phyloP scores from a whole-genome alignment of 2,329 filamentous ascomycete genomes.

The Claviceps citrina region DNA sequence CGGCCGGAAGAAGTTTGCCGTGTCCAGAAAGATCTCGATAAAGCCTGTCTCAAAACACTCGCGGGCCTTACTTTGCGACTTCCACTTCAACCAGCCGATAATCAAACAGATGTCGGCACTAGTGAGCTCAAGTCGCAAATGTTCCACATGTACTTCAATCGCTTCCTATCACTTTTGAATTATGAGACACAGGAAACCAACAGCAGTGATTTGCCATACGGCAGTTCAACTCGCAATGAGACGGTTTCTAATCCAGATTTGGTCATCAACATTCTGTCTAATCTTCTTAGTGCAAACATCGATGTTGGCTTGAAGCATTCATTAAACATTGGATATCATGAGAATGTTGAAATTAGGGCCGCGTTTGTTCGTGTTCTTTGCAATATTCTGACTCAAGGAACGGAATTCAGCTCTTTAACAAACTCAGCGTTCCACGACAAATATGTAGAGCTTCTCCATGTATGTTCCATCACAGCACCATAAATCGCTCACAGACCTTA shows the following conservation, averaged over 20 bases:
- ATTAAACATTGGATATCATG: constrained; percentile 54
- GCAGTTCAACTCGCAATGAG: constrained; percentile 35
- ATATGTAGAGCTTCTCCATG: constrained; percentile 49
- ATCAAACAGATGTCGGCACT: constrained; percentile 48
- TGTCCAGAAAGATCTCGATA: constrained; percentile 50
- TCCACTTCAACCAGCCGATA: constrained; percentile 49
- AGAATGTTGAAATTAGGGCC: constrained; percentile 52
- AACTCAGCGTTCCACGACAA: constrained; percentile 54
- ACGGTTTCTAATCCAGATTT: constrained; percentile 41
- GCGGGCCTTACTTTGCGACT: constrained; percentile 51
- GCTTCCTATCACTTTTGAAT: constrained; percentile 50
- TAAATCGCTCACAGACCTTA: not conserved
- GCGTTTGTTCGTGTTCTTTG: constrained; percentile 56
- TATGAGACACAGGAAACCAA: constrained; percentile 33
- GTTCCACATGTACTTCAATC: constrained; percentile 57
- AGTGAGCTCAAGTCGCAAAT: constrained; percentile 56
- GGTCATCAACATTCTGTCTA: constrained; percentile 52
- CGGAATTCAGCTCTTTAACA: constrained; percentile 53
- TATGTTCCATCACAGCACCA: constrained; percentile 3
- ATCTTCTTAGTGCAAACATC: constrained; percentile 54
- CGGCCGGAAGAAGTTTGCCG: constrained; percentile 41
- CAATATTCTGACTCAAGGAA: constrained; percentile 56
- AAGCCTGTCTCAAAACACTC: constrained; percentile 48
- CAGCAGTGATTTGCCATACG: constrained; percentile 14
- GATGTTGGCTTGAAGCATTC: constrained; percentile 58